phyloP scores from a whole-genome alignment of 2,329 filamentous ascomycete species.

The Ophiostoma fasciatum region DNA sequence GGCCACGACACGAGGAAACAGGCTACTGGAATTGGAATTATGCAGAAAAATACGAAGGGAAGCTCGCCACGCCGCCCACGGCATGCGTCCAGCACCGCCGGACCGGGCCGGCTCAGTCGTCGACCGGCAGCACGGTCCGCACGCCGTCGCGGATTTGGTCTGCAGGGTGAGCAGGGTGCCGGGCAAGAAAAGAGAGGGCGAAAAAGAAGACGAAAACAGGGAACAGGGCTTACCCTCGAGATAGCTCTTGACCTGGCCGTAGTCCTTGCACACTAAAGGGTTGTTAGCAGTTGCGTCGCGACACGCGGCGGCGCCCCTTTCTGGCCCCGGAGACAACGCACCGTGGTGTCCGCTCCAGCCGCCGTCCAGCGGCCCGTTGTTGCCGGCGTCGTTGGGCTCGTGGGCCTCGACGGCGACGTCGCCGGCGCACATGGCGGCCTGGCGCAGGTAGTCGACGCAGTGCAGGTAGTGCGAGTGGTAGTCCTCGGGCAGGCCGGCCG shows the following conservation, averaged over 20 bases:
- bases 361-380: slow-evolving; percentile 21
- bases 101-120: slow-evolving; percentile 9
- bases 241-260: slow-evolving; percentile 21
- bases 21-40: no score
- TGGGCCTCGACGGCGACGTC: slow-evolving; percentile 23
- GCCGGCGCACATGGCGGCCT: slow-evolving; percentile 24
- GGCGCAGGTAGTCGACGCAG: slow-evolving; percentile 27
- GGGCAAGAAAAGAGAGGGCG: background rate
- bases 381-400: slow-evolving; percentile 22
- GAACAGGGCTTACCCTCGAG: slow-evolving; percentile 19
- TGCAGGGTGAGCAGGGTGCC: slow-evolving; percentile 2
- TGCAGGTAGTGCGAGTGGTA: slow-evolving; percentile 24
- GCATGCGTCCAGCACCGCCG: background rate
- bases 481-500: slow-evolving; percentile 13
- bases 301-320: no score
- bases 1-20: no score
- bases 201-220: background rate
- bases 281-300: background rate
- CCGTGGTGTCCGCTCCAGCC: slow-evolving; percentile 27
- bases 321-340: no score
- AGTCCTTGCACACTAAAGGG: slow-evolving; percentile 25
- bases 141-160: slow-evolving; percentile 14
- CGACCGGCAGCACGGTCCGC: slow-evolving; percentile 14
- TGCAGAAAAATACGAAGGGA: no score
- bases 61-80: no score